Evolutionary conservation across 2,329 filamentous ascomycete species (phyloP), one percentile per base, ranked within the genome.

Genomic region (Tolypocladium album): DNA sequence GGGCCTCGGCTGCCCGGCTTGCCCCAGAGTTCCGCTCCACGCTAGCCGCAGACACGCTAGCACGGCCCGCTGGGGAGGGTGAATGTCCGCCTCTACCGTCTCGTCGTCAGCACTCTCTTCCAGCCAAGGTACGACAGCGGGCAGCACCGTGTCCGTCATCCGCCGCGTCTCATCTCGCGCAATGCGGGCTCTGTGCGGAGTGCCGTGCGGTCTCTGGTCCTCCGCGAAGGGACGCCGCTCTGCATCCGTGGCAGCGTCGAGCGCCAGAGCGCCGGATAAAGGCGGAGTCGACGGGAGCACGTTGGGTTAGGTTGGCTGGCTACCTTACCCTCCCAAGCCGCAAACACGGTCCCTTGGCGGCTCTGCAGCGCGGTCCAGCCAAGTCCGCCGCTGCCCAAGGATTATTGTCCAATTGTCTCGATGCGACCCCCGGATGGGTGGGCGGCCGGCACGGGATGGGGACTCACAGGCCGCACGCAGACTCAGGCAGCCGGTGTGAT

Each of bases 1-100:
- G 63, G 63, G 60, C 61, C 63, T 61, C 62, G 63, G 63, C 55
- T 61, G 40, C 40, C 40, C 40, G n/a, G 40, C 40, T 1, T 43
- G 61, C 61, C 57, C 62, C 63, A 64, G 64, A 64, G 57, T 61
- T 55, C 34, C 31, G 38, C 34, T 34, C 24, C 42, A 55, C 55
- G 27, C 47, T 52, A 52, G 47, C 27, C 9, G 27, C 24, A 20
- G 27, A 20, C 12, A 27, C 31, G 34, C 27, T 53, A 53, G 50
- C 31, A 53, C 17, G 27, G 50, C 50, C 50, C 47, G 47, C 47
- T 50, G 24, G 50, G 4, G 43, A 38, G 36, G n/a, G 43, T n/a
- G 9, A 43, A n/a, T 42, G 40, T 11, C 40, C 40, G 20, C 13
- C 22, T 50, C 22, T 17, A 15, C 22, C 24, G 17, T 24, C 7